Percentiles rank a stretch among this genome's conserved stretches.
These are phyloP conservation scores for Psilocybe cyanescens DNA, from an alignment of 768 basidiomycete species.

Conservation along the genomic window DNA sequence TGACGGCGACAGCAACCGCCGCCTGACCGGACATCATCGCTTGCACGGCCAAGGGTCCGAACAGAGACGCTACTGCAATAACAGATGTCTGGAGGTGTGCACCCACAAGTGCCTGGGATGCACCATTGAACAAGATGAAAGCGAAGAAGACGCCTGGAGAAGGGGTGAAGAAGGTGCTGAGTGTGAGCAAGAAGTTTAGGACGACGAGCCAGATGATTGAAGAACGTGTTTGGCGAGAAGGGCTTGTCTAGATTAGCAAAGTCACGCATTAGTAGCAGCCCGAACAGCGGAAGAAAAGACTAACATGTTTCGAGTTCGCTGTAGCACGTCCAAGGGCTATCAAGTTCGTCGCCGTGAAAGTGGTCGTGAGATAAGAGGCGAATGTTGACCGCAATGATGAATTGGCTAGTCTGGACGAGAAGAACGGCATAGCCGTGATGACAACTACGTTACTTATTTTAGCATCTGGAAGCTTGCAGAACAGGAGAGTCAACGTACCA, in stretches of 20 bases:
- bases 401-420: conserved; percentile 67
- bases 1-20: conserved; percentile 82
- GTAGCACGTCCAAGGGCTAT: conserved; percentile 78
- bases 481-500: conserved; percentile 49
- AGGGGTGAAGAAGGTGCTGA: conserved; percentile 66
- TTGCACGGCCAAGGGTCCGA: conserved; percentile 76
- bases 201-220: conserved; percentile 55
- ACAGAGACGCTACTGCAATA: conserved; percentile 80
- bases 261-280: conserved; percentile 2
- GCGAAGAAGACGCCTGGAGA: conserved; percentile 62
- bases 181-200: conserved; percentile 60
- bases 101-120: conserved; percentile 61
- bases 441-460: conserved; percentile 52
- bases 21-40: conserved; percentile 84
- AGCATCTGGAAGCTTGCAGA: neutral
- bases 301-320: conserved; percentile 64
- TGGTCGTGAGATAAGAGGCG: conserved; percentile 65
- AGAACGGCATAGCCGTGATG: conserved; percentile 86
- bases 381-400: conserved; percentile 64
- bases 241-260: conserved; percentile 49
- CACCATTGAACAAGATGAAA: conserved; percentile 66
- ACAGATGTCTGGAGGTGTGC: conserved; percentile 80
- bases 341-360: conserved; percentile 69
- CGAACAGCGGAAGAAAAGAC: conserved; percentile 23
- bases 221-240: conserved; percentile 58